Base-by-base conservation (phyloP, 768 basidiomycete species). In the Boletellus ananas region DNA sequence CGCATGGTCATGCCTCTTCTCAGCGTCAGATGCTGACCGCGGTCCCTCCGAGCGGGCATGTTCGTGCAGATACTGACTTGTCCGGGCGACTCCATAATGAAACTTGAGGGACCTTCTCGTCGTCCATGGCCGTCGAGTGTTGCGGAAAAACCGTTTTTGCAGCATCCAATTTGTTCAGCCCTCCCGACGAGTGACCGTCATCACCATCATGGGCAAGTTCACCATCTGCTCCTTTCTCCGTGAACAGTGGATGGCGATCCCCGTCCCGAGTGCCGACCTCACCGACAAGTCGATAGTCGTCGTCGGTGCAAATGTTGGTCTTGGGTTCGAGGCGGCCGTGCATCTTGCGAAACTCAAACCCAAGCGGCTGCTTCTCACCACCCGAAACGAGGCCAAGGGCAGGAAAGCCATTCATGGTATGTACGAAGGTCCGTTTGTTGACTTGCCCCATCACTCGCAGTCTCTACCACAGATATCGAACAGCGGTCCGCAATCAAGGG, bases 271-370 rank as follows among this genome's bases (percentile, higher is more conserved):
- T 6, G 38, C 61, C 9, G 50, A 66, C 17, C 42, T 56, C 36
- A 50, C 53, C 34, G 50, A 60, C 47, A 58, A 68, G 49, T 56
- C 61, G 10, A 49, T 68, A 12, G 38, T 68, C 7, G 43, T 68
- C 33, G 52, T 54, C 0, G 61, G 64, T 14, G 47, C 66, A 29
- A 66, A 66, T 45, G 55, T 64, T n/a, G 66, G 64, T 17, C 64
- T 64, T 9, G 64, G 64, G n/a, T 55, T 64, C 10, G 66, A 68
- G 52, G 61, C 63, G 13, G 65, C 58, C n/a, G 38, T 62, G 18
- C 60, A 52, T 20, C 37, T 65, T 12, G 58, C 60, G n/a, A 65
- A 56, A 25, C 60, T 65, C 25, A 55, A 49, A n/a, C 56, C 64
- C 7, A 55, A 45, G 43, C 56, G 42, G 17, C 50, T 66, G n/a